Evolutionary conservation across 352 stramenopile species (phyloP).

Genomic region (Phytophthora palmivora): DNA sequence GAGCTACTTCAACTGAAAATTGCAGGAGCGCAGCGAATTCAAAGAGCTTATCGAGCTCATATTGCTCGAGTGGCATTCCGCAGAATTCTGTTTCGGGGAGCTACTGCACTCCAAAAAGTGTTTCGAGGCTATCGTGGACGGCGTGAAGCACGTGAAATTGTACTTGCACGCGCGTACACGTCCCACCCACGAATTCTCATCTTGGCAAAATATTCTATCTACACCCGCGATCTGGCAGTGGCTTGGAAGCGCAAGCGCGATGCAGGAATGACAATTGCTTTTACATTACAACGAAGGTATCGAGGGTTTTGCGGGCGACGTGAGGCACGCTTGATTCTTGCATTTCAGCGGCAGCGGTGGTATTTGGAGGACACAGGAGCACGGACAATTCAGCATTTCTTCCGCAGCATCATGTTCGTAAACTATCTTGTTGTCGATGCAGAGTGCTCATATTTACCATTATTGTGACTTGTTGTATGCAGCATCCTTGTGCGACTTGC

Average conservation of each 20-base stretch:
- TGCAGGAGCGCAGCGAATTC: constrained; percentile 46
- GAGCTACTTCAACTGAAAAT: constrained; percentile 35
- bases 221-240: constrained; percentile 55
- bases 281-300: constrained; percentile 46
- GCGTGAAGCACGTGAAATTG: constrained; percentile 30
- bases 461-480: constrained; percentile 12
- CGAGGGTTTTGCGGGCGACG: constrained; percentile 63
- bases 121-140: constrained; percentile 62
- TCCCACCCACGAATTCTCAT: constrained; percentile 56
- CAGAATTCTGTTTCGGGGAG: constrained; percentile 43
- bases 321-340: constrained; percentile 37
- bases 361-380: constrained; percentile 52
- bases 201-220: constrained; percentile 56
- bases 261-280: constrained; percentile 46
- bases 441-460: constrained; percentile 3
- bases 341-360: constrained; percentile 34
- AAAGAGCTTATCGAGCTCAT: constrained; percentile 61
- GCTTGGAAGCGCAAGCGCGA: constrained; percentile 71
- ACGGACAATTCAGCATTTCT: constrained; percentile 74
- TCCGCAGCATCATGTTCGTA: constrained; percentile 77
- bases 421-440: not conserved
- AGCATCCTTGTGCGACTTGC: constrained; percentile 65
- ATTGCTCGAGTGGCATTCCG: constrained; percentile 51
- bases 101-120: constrained; percentile 58
- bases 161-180: constrained; percentile 56